phyloP scores from a whole-genome alignment of 179 eudicot genomes.

The Silene vulgaris region DNA sequence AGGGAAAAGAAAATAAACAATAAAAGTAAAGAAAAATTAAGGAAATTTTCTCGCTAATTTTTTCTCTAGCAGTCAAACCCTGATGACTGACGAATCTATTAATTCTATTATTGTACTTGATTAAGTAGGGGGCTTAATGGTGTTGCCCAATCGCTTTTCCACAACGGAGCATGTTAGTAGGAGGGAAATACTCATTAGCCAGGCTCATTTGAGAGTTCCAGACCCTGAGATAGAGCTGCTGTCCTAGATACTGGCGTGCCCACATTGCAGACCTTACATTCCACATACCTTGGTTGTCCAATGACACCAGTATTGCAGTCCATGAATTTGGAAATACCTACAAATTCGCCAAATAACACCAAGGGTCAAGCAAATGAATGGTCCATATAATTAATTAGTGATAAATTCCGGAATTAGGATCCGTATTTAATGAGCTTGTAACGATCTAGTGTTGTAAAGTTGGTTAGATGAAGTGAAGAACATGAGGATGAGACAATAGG shows the following conservation, averaged over 20 bases:
- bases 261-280: conserved; percentile 80
- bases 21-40: not conserved
- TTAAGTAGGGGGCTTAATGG: conserved; percentile 27
- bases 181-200: conserved; percentile 66
- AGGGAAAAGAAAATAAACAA: conserved; percentile 5
- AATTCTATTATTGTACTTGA: not conserved
- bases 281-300: conserved; percentile 99
- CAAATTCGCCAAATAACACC: not conserved
- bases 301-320: conserved; percentile 70
- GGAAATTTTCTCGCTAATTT: conserved; percentile 3
- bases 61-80: conserved; percentile 47
- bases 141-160: conserved; percentile 68
- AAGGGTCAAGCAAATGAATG: not conserved
- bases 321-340: conserved; percentile 89
- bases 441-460: not conserved
- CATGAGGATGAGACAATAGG: not conserved
- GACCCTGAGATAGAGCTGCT: conserved; percentile 76
- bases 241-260: conserved; percentile 84
- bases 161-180: conserved; percentile 65
- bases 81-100: conserved; percentile 47
- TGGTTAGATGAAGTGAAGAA: not conserved
- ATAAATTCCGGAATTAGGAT: no score
- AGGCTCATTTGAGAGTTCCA: conserved; percentile 51
- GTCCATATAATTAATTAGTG: no score
- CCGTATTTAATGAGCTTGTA: no score